Evolutionary conservation across 2,329 filamentous ascomycete species (phyloP), one percentile per base, ranked within the genome.

Genomic region (Aspergillus quadrilineatus): DNA sequence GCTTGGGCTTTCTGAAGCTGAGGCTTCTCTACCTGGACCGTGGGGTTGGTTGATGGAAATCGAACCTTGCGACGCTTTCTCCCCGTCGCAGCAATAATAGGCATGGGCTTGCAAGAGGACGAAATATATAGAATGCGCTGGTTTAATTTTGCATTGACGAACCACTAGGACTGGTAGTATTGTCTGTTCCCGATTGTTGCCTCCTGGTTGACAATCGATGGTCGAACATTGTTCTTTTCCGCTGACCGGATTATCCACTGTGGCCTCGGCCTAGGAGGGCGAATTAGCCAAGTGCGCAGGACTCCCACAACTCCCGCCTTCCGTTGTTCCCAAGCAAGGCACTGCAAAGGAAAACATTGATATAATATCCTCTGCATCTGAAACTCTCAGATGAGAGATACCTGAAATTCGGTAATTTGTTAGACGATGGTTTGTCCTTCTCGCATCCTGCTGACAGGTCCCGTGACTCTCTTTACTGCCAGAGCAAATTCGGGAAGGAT

Each of bases 51-150:
- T 49, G 67, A 64, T 52, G 68, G 65, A 59, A 76, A 75, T 58
- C 73, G 73, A 63, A 76, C 72, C 67, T 65, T 68, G 58, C 73
- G 73, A 59, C 72, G 72, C 56, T 68, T 60, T 65, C 68, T 73
- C 57, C 68, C 67, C 52, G 70, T 57, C 26, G 60, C 65, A 54
- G 66, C 65, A 55, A 70, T 67, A 53, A 67, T 39, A 52, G 70
- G 69, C 73, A 76, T 75, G 61, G 43, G 50, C 50, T 50, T 22
- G 28, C 6, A n/a, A 26, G 34, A 41, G 6, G 15, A 43, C 34
- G 41, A 32, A 10, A 53, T n/a, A 10, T 28, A 37, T 37, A 48
- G 7, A 8, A 17, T 37, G 37, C 28, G 15, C 30, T 43, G 36
- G 28, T 45, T 44, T 57, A 53, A n/a, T 45, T 34, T 9, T 44